Conservation (phyloP, 495 filamentous ascomycete genomes). For the Saxispiralis lemnorum region DNA sequence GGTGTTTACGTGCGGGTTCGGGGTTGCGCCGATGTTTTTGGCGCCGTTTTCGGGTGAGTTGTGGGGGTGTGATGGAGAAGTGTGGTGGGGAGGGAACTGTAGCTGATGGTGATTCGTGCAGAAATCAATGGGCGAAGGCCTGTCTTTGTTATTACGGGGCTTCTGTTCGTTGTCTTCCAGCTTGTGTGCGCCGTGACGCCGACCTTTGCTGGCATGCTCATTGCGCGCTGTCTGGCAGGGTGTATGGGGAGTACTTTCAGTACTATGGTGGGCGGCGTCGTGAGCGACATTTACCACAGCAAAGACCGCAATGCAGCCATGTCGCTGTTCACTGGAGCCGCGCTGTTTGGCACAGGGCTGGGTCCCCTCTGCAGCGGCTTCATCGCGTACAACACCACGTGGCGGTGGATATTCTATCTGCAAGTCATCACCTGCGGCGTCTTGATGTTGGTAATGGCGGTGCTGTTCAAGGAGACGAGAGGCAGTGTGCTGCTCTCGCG, state of each 20-base stretch:
- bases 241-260: slow-evolving; percentile 65
- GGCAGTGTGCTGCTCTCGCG: slow-evolving; percentile 65
- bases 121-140: slow-evolving; percentile 70
- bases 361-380: slow-evolving; percentile 59
- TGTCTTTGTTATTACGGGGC: slow-evolving; percentile 57
- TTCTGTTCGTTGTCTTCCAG: slow-evolving; percentile 52
- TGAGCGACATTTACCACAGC: slow-evolving; percentile 72
- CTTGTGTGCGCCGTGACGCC: slow-evolving; percentile 60
- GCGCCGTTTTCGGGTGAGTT: slow-evolving; percentile 50
- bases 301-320: slow-evolving; percentile 74
- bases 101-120: too few relatives aligned
- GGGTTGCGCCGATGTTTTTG: slow-evolving; percentile 70
- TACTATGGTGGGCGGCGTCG: slow-evolving; percentile 84
- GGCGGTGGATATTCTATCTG: slow-evolving; percentile 85
- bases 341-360: slow-evolving; percentile 63
- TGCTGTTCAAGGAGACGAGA: slow-evolving; percentile 64
- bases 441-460: slow-evolving; percentile 37
- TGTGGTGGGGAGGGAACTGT: too few relatives aligned
- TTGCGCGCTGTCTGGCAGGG: slow-evolving; percentile 61
- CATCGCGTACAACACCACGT: slow-evolving; percentile 47
- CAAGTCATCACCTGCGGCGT: slow-evolving; percentile 54
- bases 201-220: slow-evolving; percentile 52
- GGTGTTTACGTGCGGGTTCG: slow-evolving; percentile 69
- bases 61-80: too few relatives aligned
- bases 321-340: slow-evolving; percentile 63